Conservation (phyloP, 148 eudicot genomes). For the Drosera capensis region DNA sequence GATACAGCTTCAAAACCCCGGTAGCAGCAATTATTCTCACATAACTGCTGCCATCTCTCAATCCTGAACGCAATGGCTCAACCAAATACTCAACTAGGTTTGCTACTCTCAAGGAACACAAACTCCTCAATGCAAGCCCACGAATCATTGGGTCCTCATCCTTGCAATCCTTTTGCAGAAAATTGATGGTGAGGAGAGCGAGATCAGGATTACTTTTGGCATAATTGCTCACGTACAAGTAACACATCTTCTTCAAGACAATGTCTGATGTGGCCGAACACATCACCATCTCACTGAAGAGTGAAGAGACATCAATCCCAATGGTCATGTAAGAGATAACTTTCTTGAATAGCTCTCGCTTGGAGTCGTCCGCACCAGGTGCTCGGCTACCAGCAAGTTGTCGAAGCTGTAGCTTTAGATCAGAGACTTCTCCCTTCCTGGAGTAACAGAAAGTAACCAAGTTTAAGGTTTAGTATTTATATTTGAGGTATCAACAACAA, state of each 20-base stretch:
- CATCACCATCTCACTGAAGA: conserved; percentile 99
- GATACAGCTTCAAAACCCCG: conserved; percentile 90
- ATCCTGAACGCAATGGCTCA: conserved; percentile 74
- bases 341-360: conserved; percentile 88
- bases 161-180: conserved; percentile 90
- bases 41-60: conserved; percentile 82
- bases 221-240: conserved; percentile 86
- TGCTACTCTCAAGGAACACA: conserved; percentile 75
- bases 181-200: conserved; percentile 85
- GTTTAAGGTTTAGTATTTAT: too few species aligned
- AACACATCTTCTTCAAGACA: conserved; percentile 96
- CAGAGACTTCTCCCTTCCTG: conserved; percentile 95
- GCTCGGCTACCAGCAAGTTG: conserved; percentile 89
- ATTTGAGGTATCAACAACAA: too few species aligned
- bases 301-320: conserved; percentile 83
- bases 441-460: not conserved
- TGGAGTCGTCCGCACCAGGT: conserved; percentile 76
- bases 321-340: conserved; percentile 97
- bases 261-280: conserved; percentile 97
- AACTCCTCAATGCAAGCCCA: conserved; percentile 90
- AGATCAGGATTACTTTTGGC: conserved; percentile 90
- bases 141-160: conserved; percentile 98
- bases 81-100: conserved; percentile 95
- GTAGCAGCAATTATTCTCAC: conserved; percentile 79
- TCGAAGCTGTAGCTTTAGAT: conserved; percentile 81